A percentile compares a stretch with the other conserved stretches of the same genome.
Evolutionary conservation across 352 stramenopile genomes (phyloP).

Genomic region (Pythium grandisporangium): DNA sequence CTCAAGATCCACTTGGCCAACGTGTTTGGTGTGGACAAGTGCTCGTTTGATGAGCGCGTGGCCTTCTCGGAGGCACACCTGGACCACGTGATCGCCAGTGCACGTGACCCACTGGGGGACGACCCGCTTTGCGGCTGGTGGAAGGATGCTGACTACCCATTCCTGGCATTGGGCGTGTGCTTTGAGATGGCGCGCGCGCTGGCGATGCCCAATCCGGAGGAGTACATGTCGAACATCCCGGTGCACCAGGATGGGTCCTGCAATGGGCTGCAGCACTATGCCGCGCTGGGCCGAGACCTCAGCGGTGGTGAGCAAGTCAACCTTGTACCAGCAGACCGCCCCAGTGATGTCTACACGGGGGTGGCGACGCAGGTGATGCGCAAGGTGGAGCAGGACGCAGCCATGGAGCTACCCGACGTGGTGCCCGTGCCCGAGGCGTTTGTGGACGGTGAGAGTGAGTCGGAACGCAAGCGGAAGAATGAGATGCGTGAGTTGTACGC

Average conservation of each 20-base stretch:
- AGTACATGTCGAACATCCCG: conserved; percentile 94
- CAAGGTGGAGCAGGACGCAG: conserved; percentile 65
- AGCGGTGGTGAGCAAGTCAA: conserved; percentile 96
- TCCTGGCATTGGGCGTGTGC: conserved; percentile 96
- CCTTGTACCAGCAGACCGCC: conserved; percentile 88
- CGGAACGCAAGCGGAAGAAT: conserved; percentile 13
- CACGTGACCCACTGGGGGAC: conserved; percentile 85
- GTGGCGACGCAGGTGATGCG: conserved; percentile 83
- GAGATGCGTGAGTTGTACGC: conserved; percentile 12
- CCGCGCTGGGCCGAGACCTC: conserved; percentile 93
- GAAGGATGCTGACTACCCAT: conserved; percentile 96
- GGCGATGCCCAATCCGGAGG: conserved; percentile 88
- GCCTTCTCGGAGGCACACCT: conserved; percentile 92
- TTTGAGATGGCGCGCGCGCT: conserved; percentile 94
- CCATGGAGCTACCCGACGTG: conserved; percentile 32
- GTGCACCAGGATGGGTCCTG: conserved; percentile 98
- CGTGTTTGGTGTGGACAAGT: conserved; percentile 86
- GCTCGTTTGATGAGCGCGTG: conserved; percentile 96
- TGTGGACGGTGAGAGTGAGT: conserved; percentile 2
- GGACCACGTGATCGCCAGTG: conserved; percentile 89
- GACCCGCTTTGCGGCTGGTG: conserved; percentile 83
- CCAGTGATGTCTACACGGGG: conserved; percentile 97
- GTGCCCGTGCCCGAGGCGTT: conserved; percentile 19
- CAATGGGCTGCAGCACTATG: conserved; percentile 99
- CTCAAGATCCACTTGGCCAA: conserved; percentile 97